These are phyloP conservation scores for Carex myosuroides DNA, from an alignment of 176 grass and related monocot genomes.

Conservation along the genomic window DNA sequence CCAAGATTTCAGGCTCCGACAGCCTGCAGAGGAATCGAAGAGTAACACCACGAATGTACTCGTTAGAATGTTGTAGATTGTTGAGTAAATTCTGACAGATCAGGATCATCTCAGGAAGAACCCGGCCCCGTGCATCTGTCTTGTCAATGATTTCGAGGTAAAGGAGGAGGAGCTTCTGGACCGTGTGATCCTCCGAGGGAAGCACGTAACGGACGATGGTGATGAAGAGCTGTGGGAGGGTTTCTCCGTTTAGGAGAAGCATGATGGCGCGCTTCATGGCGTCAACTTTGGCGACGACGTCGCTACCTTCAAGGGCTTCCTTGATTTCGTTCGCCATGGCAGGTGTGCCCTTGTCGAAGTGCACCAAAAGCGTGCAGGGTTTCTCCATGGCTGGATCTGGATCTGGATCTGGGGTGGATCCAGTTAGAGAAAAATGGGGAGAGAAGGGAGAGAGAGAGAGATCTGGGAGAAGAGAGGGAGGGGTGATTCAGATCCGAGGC, in stretches of 20 bases:
- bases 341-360: conserved; percentile 68
- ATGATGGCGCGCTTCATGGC: conserved; percentile 68
- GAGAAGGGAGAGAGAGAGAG: conserved; percentile 16
- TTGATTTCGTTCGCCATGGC: conserved; percentile 80
- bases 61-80: conserved; percentile 74
- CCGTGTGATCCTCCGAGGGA: conserved; percentile 61
- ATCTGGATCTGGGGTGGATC: conserved; percentile 21
- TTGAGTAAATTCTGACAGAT: conserved; percentile 90
- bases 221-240: conserved; percentile 62
- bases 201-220: conserved; percentile 81
- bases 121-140: conserved; percentile 40
- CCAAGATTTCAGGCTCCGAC: conserved; percentile 63
- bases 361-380: conserved; percentile 53
- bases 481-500: conserved; percentile 7
- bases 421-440: background rate
- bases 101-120: conserved; percentile 89
- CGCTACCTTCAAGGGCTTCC: conserved; percentile 51
- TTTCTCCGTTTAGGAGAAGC: conserved; percentile 67
- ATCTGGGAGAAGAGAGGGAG: background rate
- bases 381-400: conserved; percentile 37
- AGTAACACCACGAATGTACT: conserved; percentile 70
- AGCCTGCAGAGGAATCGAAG: conserved; percentile 67
- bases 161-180: conserved; percentile 69
- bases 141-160: conserved; percentile 77
- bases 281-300: conserved; percentile 49